Percentiles rank a stretch among this genome's conserved stretches.
Conservation (phyloP, 106 monocot genomes). For the Ottelia alismoides region DNA sequence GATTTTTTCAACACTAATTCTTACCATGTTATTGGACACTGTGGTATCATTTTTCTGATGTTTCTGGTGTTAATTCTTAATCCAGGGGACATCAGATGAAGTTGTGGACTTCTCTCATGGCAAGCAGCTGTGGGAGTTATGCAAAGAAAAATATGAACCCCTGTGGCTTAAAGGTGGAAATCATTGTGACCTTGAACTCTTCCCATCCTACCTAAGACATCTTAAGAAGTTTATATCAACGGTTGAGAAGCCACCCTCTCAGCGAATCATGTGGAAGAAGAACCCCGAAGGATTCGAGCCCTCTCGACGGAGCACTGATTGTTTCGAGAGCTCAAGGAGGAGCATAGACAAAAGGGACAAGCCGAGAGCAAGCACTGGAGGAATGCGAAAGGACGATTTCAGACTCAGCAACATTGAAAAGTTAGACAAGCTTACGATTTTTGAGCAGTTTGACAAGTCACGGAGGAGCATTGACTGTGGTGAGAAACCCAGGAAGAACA, state of each 20-base stretch:
- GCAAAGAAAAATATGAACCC: conserved; percentile 9
- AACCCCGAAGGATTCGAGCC: conserved; percentile 26
- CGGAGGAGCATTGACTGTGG: conserved; percentile 45
- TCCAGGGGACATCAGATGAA: conserved; percentile 7
- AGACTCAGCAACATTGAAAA: conserved; percentile 30
- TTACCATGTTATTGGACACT: too few species aligned
- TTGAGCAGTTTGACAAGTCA: conserved; percentile 41
- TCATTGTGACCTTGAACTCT: too few species aligned
- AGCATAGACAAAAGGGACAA: conserved; percentile 36
- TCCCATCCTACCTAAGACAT: conserved; percentile 8
- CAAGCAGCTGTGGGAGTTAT: conserved; percentile 10
- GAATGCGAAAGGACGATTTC: conserved; percentile 9
- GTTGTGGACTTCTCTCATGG: too few species aligned
- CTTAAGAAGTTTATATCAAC: conserved; percentile 5
- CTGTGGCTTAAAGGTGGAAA: conserved; percentile 12
- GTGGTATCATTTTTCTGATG: too few species aligned
- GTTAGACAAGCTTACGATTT: conserved; percentile 26
- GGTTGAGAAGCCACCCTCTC: conserved; percentile 10
- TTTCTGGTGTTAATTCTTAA: too few species aligned
- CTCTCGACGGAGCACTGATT: conserved; percentile 35
- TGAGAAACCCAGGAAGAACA: conserved; percentile 32
- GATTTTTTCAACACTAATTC: too few species aligned
- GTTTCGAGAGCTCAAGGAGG: conserved; percentile 27
- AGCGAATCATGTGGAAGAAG: conserved; percentile 20
- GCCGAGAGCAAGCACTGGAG: conserved; percentile 15